A percentile compares a stretch with the other conserved stretches of the same genome.
phyloP scores from a whole-genome alignment of 495 filamentous ascomycete species.

The Echria macrotheca region DNA sequence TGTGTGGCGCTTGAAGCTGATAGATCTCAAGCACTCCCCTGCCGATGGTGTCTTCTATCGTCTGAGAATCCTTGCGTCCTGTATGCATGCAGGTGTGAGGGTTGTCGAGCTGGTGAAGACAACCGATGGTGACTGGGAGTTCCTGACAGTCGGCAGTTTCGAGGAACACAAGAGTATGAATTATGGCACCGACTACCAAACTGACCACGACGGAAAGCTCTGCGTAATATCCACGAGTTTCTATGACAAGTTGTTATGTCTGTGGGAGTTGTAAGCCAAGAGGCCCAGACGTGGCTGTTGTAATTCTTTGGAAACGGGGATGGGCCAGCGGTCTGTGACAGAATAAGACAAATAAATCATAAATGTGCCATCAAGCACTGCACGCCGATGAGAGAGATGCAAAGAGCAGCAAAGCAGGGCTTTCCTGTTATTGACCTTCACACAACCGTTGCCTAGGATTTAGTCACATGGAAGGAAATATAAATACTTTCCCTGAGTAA shows the following conservation, averaged over 20 bases:
- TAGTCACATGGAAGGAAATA: too few relatives aligned
- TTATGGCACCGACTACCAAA: constrained; percentile 77
- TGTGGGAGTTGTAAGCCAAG: constrained; percentile 71
- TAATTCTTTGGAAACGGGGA: too few relatives aligned
- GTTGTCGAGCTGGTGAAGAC: constrained; percentile 46
- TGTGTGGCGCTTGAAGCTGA: constrained; percentile 78
- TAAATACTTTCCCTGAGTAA: too few relatives aligned
- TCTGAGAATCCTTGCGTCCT: constrained; percentile 70
- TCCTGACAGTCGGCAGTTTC: constrained; percentile 66
- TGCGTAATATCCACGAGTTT: constrained; percentile 78
- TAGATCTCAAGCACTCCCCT: constrained; percentile 26
- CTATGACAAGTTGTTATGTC: constrained; percentile 74
- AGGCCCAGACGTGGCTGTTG: too few relatives aligned
- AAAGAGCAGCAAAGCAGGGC: too few relatives aligned
- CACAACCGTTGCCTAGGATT: too few relatives aligned
- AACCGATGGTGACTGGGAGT: constrained; percentile 46
- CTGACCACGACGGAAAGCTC: constrained; percentile 26
- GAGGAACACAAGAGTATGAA: constrained; percentile 94
- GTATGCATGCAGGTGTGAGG: constrained; percentile 83
- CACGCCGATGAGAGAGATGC: too few relatives aligned
- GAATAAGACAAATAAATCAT: too few relatives aligned
- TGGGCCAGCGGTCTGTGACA: too few relatives aligned
- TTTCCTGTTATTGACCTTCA: too few relatives aligned
- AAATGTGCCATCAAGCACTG: too few relatives aligned
- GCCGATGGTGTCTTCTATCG: constrained; percentile 20